Percentiles rank a stretch among this genome's conserved stretches.
Evolutionary conservation across 2,329 filamentous ascomycete species (phyloP).

Genomic region (Orbilia oligospora): DNA sequence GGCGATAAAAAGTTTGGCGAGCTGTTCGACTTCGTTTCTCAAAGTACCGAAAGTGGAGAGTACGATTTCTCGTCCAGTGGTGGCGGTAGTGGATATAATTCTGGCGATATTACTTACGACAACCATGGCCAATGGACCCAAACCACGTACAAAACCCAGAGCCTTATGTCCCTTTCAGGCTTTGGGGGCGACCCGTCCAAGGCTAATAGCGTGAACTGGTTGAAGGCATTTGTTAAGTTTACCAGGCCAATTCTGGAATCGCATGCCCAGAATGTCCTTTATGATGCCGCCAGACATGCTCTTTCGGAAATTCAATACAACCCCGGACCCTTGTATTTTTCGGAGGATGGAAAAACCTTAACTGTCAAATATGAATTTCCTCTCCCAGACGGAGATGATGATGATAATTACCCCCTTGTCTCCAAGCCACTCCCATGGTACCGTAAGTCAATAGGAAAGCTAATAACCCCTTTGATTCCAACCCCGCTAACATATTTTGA

Average conservation of each 20-base stretch:
- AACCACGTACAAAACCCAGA: neutral
- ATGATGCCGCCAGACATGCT: neutral
- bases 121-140: neutral
- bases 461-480: neutral
- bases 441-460: neutral
- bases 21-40: constrained; percentile 1
- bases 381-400: neutral
- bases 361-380: neutral
- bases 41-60: neutral
- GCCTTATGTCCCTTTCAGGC: neutral
- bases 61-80: constrained; percentile 20
- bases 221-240: neutral
- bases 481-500: neutral
- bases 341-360: neutral
- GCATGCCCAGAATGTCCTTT: neutral
- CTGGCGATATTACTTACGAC: neutral
- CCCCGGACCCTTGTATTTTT: neutral
- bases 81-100: constrained; percentile 1
- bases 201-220: neutral
- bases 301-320: constrained; percentile 9
- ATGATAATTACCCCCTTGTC: neutral
- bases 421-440: too few species aligned
- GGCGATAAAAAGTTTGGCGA: constrained; percentile 10
- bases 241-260: neutral
- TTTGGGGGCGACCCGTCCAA: neutral